Conservation (phyloP, 768 basidiomycete genomes). For the Rickenella mellea region DNA sequence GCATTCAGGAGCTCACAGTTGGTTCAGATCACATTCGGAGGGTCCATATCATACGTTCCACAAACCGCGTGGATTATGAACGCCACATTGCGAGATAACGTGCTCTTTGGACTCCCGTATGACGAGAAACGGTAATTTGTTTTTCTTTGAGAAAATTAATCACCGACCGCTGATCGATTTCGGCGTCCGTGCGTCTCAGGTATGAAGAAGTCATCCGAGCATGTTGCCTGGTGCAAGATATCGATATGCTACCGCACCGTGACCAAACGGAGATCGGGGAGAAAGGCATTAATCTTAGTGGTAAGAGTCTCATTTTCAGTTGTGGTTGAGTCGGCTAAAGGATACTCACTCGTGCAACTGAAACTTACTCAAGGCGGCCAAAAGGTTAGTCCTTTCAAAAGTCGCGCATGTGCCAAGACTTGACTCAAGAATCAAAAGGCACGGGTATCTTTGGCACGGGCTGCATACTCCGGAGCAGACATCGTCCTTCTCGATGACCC, state of each 20-base stretch:
- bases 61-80: slow-evolving; percentile 16
- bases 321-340: not conserved
- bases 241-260: slow-evolving; percentile 31
- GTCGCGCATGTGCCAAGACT: not conserved
- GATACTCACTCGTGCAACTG: not conserved
- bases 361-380: slow-evolving; percentile 19
- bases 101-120: slow-evolving; percentile 31
- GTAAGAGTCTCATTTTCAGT: not conserved
- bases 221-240: slow-evolving; percentile 31
- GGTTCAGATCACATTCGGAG: slow-evolving; percentile 11
- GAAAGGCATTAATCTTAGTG: slow-evolving; percentile 22
- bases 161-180: not conserved
- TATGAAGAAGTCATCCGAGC: slow-evolving; percentile 25
- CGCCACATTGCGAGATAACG: slow-evolving; percentile 31
- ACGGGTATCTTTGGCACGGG: slow-evolving; percentile 65
- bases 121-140: slow-evolving; percentile 15
- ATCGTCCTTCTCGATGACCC: slow-evolving; percentile 78
- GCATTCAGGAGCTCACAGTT: not conserved
- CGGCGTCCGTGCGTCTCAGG: slow-evolving; percentile 5
- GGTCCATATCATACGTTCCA: slow-evolving; percentile 9
- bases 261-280: slow-evolving; percentile 30
- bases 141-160: not conserved
- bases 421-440: slow-evolving; percentile 33
- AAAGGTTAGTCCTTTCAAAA: slow-evolving; percentile 14
- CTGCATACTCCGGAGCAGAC: slow-evolving; percentile 64